Percentiles rank a stretch among this genome's conserved stretches.
These are phyloP conservation scores for Neonectria sp. DNA, from an alignment of 2,329 filamentous ascomycete species.

Conservation along the genomic window DNA sequence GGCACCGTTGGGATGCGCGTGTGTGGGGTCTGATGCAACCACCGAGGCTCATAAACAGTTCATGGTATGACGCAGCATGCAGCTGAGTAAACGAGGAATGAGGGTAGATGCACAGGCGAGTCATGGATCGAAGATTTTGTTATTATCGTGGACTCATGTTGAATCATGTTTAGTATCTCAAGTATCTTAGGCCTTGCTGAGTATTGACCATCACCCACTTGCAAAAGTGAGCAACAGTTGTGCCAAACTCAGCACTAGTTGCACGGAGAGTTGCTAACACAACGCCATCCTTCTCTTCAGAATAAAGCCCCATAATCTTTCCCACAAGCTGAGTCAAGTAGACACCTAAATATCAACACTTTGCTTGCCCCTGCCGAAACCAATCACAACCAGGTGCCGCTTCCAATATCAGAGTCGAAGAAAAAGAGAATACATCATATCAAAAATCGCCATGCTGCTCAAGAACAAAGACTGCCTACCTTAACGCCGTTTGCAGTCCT, in stretches of 20 bases:
- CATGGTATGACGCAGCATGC: background rate
- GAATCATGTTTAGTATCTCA: background rate
- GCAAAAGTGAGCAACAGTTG: background rate
- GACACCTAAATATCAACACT: slow-evolving; percentile 17
- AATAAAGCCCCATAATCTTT: background rate
- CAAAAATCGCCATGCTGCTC: slow-evolving; percentile 53
- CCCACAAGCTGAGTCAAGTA: background rate
- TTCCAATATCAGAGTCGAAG: slow-evolving; percentile 31
- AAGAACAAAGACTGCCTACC: slow-evolving; percentile 48
- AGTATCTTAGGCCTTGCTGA: background rate
- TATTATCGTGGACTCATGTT: background rate
- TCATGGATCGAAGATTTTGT: background rate
- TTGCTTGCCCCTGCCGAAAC: slow-evolving; percentile 8
- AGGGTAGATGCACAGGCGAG: too few relatives aligned
- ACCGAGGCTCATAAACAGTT: background rate
- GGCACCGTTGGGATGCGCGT: background rate
- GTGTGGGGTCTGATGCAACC: slow-evolving; percentile 3
- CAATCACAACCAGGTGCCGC: slow-evolving; percentile 16
- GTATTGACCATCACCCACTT: background rate
- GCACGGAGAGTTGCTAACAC: background rate
- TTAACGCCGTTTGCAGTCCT: slow-evolving; percentile 50
- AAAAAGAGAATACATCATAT: slow-evolving; percentile 46
- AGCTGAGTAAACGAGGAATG: too few relatives aligned
- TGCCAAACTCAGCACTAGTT: background rate
- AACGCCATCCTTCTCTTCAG: background rate